Conservation (phyloP, 1,139 yeast genomes). For the Ogataea hybrid region DNA sequence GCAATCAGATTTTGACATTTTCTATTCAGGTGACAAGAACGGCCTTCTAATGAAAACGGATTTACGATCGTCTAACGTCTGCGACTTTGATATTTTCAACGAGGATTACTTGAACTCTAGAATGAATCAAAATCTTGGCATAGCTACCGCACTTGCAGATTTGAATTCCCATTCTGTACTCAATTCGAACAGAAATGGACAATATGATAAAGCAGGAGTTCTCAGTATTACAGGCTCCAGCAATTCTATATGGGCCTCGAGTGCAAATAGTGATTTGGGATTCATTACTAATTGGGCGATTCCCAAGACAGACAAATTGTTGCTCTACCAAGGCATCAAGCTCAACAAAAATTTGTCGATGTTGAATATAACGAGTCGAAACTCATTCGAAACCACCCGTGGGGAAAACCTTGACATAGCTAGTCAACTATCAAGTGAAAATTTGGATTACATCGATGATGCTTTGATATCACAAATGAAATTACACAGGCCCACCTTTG, state of each 20-base stretch:
- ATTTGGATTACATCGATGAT: slow-evolving; percentile 31
- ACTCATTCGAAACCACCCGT: slow-evolving; percentile 14
- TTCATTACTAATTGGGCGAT: slow-evolving; percentile 30
- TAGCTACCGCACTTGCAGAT: slow-evolving; percentile 47
- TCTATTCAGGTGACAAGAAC: slow-evolving; percentile 78
- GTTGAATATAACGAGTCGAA: slow-evolving; percentile 18
- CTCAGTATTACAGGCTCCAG: slow-evolving; percentile 33
- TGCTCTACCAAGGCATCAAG: slow-evolving; percentile 31
- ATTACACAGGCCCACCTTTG: slow-evolving; percentile 15
- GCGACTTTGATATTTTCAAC: slow-evolving; percentile 12
- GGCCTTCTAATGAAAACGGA: slow-evolving; percentile 72
- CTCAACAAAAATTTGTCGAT: slow-evolving; percentile 26
- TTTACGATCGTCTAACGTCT: slow-evolving; percentile 36
- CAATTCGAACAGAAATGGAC: too few relatives aligned
- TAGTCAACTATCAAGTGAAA: slow-evolving; percentile 33
- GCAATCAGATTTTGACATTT: slow-evolving; percentile 39
- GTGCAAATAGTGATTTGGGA: slow-evolving; percentile 29
- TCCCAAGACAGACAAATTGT: slow-evolving; percentile 31
- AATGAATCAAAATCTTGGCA: slow-evolving; percentile 47
- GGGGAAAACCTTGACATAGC: slow-evolving; percentile 30
- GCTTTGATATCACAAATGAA: slow-evolving; percentile 26
- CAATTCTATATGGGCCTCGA: slow-evolving; percentile 44
- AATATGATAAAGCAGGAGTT: slow-evolving; percentile 26
- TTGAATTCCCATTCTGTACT: background rate
- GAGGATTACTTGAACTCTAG: slow-evolving; percentile 29